A percentile compares a stretch with the other conserved stretches of the same genome.
Evolutionary conservation across 192 early-diverging fungal species (phyloP).

Genomic region (Coemansia aciculifera): DNA sequence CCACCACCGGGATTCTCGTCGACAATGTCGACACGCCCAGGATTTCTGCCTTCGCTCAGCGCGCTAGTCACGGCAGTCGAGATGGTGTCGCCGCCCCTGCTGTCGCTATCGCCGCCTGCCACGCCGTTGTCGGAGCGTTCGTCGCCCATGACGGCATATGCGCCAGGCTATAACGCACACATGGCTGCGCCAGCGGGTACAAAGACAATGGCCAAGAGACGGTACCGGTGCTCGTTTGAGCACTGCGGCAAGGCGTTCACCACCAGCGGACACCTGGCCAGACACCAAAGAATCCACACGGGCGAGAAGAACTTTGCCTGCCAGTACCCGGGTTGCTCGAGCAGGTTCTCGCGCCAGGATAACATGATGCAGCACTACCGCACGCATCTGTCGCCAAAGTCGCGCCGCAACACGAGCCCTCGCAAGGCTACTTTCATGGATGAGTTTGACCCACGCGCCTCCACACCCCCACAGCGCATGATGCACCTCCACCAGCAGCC

Average conservation of each 20-base stretch:
- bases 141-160: conserved; percentile 18
- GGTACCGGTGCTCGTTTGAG: conserved; percentile 65
- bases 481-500: conserved; percentile 6
- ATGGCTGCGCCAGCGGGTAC: conserved; percentile 18
- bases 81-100: conserved; percentile 23
- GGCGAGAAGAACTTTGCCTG: conserved; percentile 80
- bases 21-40: conserved; percentile 26
- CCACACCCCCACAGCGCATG: neutral
- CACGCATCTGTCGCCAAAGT: conserved; percentile 73
- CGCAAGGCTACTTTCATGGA: conserved; percentile 38
- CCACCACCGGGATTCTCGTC: conserved; percentile 1
- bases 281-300: conserved; percentile 80
- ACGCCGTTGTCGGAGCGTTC: conserved; percentile 20
- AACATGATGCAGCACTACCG: conserved; percentile 88
- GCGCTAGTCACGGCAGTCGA: conserved; percentile 37
- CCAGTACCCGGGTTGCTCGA: conserved; percentile 65
- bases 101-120: conserved; percentile 45
- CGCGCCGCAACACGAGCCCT: conserved; percentile 53
- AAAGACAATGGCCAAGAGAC: conserved; percentile 60
- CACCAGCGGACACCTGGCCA: conserved; percentile 80
- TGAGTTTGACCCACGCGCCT: neutral
- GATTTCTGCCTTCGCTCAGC: conserved; percentile 38
- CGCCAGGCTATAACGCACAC: conserved; percentile 9
- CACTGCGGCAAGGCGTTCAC: conserved; percentile 79
- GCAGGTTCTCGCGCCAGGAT: conserved; percentile 75